These are phyloP conservation scores for Monosporascus ibericus DNA, from an alignment of 2,329 filamentous ascomycete species.

Conservation along the genomic window DNA sequence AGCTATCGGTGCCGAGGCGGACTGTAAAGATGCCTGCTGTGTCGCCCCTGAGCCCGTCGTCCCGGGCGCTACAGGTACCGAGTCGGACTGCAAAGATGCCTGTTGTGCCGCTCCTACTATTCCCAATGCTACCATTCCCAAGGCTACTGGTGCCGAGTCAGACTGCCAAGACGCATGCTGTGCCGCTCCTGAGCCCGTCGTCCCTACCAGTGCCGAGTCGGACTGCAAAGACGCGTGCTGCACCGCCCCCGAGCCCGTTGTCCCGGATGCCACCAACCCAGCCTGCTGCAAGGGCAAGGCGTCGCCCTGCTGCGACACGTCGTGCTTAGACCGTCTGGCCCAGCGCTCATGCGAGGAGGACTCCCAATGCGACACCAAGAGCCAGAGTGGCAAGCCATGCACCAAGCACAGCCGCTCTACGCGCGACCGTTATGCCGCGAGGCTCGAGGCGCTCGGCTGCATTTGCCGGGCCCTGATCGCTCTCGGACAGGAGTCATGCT, in stretches of 20 bases:
- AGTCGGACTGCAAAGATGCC: conserved; percentile 4
- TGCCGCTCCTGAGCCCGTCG: background rate
- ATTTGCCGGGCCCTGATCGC: conserved; percentile 47
- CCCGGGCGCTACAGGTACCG: background rate
- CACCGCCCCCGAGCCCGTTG: conserved; percentile 1
- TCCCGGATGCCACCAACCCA: background rate
- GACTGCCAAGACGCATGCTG: conserved; percentile 11
- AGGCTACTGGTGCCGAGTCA: background rate
- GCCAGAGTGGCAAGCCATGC: conserved; percentile 21
- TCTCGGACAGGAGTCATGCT: conserved; percentile 47
- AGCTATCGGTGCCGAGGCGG: background rate
- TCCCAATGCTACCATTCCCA: background rate
- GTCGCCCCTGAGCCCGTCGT: background rate
- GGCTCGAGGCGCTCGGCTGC: conserved; percentile 43
- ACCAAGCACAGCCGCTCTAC: conserved; percentile 28
- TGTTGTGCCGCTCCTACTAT: conserved; percentile 5
- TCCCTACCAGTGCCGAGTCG: background rate
- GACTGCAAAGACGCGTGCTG: conserved; percentile 12
- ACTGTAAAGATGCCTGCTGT: conserved; percentile 6
- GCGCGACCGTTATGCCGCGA: conserved; percentile 34
- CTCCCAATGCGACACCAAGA: conserved; percentile 10
- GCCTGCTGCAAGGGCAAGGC: conserved; percentile 15
- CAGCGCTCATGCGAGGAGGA: conserved; percentile 6
- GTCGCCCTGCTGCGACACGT: conserved; percentile 33
- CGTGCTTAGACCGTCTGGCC: conserved; percentile 15